phyloP scores from a whole-genome alignment of 1,284 basidiomycete species.

The Fomitiporia mediterranea region DNA sequence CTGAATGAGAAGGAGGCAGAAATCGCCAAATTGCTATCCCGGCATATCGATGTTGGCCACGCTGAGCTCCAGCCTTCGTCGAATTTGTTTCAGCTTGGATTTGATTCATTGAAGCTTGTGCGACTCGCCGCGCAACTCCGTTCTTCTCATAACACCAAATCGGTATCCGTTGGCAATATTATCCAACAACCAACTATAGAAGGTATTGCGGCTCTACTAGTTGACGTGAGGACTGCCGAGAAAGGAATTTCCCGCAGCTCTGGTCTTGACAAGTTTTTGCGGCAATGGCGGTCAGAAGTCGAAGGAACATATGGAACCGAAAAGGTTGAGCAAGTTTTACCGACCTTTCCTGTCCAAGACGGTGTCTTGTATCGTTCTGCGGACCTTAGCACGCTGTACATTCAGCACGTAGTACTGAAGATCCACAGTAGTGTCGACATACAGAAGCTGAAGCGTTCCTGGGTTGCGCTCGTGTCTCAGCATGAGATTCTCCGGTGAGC shows the following conservation, averaged over 20 bases:
- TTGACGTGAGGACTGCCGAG: background rate
- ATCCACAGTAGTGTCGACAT: slow-evolving; percentile 27
- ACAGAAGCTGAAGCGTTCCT: slow-evolving; percentile 31
- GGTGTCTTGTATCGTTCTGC: slow-evolving; percentile 43
- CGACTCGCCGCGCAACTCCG: slow-evolving; percentile 36
- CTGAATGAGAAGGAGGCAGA: slow-evolving; percentile 22
- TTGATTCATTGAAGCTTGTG: slow-evolving; percentile 42
- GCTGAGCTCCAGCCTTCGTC: slow-evolving; percentile 15
- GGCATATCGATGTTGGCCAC: slow-evolving; percentile 20
- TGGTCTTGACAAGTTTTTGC: slow-evolving; percentile 28
- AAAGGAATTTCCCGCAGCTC: slow-evolving; percentile 11
- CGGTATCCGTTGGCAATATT: slow-evolving; percentile 37
- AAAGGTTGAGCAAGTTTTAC: slow-evolving; percentile 35
- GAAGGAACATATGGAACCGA: slow-evolving; percentile 25
- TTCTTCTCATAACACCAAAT: slow-evolving; percentile 24
- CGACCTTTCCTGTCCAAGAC: slow-evolving; percentile 46
- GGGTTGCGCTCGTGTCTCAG: slow-evolving; percentile 32
- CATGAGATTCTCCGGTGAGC: slow-evolving; percentile 41
- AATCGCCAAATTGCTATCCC: slow-evolving; percentile 22
- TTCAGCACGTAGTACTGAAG: slow-evolving; percentile 42
- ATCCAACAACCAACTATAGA: slow-evolving; percentile 37
- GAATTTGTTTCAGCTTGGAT: slow-evolving; percentile 43
- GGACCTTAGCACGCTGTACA: slow-evolving; percentile 37
- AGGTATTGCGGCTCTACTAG: slow-evolving; percentile 31
- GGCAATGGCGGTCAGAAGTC: slow-evolving; percentile 29